phyloP scores from a whole-genome alignment of 169 alveolate species.

The Eimeria falciformis region DNA sequence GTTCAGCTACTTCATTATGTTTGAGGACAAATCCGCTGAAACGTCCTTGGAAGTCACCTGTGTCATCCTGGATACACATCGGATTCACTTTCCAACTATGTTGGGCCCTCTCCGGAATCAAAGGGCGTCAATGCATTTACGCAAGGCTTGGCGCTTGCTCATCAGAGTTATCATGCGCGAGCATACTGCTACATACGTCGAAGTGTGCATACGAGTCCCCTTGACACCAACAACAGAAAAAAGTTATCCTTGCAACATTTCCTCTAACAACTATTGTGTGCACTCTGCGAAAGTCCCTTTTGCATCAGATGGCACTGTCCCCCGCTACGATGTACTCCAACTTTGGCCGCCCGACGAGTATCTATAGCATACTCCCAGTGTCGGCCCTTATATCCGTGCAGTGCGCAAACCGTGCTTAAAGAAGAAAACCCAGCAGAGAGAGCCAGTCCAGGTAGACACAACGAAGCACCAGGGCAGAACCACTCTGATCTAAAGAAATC shows the following conservation, averaged over 20 bases:
- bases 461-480: too few species aligned
- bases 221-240: not conserved
- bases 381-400: not conserved
- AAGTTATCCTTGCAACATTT: not conserved
- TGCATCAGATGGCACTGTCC: not conserved
- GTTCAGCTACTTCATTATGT: not conserved
- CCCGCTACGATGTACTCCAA: not conserved
- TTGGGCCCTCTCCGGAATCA: not conserved
- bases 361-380: not conserved
- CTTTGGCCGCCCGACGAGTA: not conserved
- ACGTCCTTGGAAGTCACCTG: not conserved
- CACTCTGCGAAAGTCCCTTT: not conserved
- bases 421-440: too few species aligned
- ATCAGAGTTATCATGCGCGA: not conserved
- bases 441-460: too few species aligned
- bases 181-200: not conserved
- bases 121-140: not conserved
- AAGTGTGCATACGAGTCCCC: not conserved
- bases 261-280: not conserved
- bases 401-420: too few species aligned
- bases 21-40: conserved; percentile 6
- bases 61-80: not conserved
- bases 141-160: not conserved
- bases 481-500: too few species aligned
- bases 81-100: not conserved